Evolutionary conservation across 495 filamentous ascomycete species (phyloP), one percentile per base, ranked within the genome.

Genomic region (Podospora didyma): DNA sequence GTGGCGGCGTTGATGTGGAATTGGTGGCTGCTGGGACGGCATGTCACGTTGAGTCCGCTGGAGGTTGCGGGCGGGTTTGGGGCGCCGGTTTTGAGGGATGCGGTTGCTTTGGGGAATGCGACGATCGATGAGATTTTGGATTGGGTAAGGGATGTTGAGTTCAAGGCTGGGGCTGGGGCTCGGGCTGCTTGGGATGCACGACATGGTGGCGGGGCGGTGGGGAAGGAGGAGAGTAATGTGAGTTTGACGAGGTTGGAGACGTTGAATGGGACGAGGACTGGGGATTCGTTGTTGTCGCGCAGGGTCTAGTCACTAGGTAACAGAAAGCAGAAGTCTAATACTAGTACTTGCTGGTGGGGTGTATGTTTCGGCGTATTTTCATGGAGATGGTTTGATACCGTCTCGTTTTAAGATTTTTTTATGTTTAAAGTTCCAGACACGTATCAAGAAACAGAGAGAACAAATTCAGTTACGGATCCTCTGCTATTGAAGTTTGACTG

Each of bases 61-160:
- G 56, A 58, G 56, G 49, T 24, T 17, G 56, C 50, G 2, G 37
- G 37, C 17, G 56, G 41, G 19, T 53, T 58, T 52, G 56, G 45
- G 2, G 56, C 56, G 17, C 49, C 47, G 1, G 11, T 51, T 23
- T 22, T 57, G 24, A 22, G 39, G 17, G 22, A 49, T 31, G 20
- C 26, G 34, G 16, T 1, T 16, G 39, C 14, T 26, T 7, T 3
- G 22, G 9, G 20, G 22, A 23, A 49, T 31, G 26, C 47, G 23
- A 49, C 21, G 6, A 14, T 49, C 7, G 24, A 49, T 11, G 20
- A 49, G 47, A 49, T 49, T 14, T n/a, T 49, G 47, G 24, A 10
- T 7, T 23, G 26, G 46, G 46, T 24, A 10, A 10, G 23, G 1
- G 23, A 10, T 26, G 9, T 7, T 16, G 34, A 37, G 34, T 37